Percentiles rank a stretch among this genome's conserved stretches.
These are phyloP conservation scores for Mycosphaerella sp. DNA, from an alignment of 2,329 filamentous ascomycete species.

Conservation along the genomic window DNA sequence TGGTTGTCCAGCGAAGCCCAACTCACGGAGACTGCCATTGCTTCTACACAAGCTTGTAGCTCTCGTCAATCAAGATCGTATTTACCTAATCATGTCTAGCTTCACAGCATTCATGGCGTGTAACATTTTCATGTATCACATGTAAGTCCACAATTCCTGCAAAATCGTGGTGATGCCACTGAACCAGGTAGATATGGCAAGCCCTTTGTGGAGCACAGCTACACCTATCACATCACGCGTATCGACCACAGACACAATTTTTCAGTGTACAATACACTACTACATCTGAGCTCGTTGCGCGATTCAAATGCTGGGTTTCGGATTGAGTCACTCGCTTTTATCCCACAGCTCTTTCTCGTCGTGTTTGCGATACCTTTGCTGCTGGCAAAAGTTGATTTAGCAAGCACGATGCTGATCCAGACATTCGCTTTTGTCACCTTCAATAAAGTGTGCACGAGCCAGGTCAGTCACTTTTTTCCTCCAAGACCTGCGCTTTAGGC, in stretches of 20 bases:
- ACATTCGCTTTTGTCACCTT: constrained; percentile 97
- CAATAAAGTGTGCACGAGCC: constrained; percentile 98
- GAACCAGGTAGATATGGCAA: constrained; percentile 57
- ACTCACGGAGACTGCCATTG: neutral
- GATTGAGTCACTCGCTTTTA: constrained; percentile 76
- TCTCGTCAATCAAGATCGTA: constrained; percentile 36
- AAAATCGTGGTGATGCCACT: constrained; percentile 4
- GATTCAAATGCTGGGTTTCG: constrained; percentile 40
- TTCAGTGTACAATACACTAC: constrained; percentile 85
- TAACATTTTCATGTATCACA: constrained; percentile 70
- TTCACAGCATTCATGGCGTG: constrained; percentile 66
- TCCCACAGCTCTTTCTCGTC: constrained; percentile 79
- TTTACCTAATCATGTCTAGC: constrained; percentile 58
- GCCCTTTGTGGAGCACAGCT: constrained; percentile 84
- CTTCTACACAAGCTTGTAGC: constrained; percentile 18
- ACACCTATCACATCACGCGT: constrained; percentile 83
- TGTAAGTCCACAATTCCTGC: constrained; percentile 47
- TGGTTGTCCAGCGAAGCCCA: constrained; percentile 40
- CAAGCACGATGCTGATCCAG: constrained; percentile 83
- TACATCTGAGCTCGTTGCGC: constrained; percentile 75
- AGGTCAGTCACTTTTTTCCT: constrained; percentile 54
- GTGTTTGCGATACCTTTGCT: constrained; percentile 68
- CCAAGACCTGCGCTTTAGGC: neutral
- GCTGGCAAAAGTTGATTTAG: constrained; percentile 73
- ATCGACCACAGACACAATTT: constrained; percentile 98